These are phyloP conservation scores for Pythium grandisporangium DNA, from an alignment of 352 stramenopile genomes.

Conservation along the genomic window DNA sequence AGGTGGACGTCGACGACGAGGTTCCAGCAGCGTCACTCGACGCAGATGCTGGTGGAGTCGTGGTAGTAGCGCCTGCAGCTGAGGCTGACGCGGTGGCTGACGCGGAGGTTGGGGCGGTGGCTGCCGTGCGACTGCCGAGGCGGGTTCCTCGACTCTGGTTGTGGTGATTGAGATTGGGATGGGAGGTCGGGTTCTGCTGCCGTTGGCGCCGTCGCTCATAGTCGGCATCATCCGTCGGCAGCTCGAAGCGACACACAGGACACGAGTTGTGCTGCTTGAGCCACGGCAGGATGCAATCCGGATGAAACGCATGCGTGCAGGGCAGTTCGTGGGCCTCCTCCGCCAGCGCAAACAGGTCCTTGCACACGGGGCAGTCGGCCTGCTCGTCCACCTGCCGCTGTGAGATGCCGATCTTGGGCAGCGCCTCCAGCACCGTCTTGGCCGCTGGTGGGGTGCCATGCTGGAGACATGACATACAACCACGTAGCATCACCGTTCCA, in stretches of 20 bases:
- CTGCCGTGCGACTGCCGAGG: background rate
- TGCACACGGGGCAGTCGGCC: constrained; percentile 81
- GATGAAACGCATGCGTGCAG: constrained; percentile 73
- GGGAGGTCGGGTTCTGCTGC: background rate
- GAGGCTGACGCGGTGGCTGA: no score
- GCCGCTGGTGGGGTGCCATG: constrained; percentile 69
- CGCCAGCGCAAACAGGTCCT: constrained; percentile 73
- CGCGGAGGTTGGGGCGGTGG: background rate
- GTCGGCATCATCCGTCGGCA: constrained; percentile 77
- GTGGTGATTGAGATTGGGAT: no score
- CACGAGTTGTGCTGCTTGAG: constrained; percentile 86
- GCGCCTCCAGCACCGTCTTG: constrained; percentile 64
- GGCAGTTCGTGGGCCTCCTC: constrained; percentile 68
- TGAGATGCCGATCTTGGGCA: constrained; percentile 66
- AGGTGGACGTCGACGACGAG: no score
- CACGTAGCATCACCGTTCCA: background rate
- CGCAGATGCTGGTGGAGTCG: no score
- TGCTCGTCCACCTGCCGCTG: constrained; percentile 67
- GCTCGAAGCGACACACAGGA: constrained; percentile 73
- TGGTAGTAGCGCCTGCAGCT: no score
- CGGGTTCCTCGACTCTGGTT: no score
- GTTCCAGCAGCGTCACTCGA: background rate
- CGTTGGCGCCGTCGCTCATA: constrained; percentile 53
- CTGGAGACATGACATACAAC: constrained; percentile 17
- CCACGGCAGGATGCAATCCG: constrained; percentile 83